Base-by-base conservation (phyloP, 176 grass and related monocot genomes). In the Alopecurus myosuroides region DNA sequence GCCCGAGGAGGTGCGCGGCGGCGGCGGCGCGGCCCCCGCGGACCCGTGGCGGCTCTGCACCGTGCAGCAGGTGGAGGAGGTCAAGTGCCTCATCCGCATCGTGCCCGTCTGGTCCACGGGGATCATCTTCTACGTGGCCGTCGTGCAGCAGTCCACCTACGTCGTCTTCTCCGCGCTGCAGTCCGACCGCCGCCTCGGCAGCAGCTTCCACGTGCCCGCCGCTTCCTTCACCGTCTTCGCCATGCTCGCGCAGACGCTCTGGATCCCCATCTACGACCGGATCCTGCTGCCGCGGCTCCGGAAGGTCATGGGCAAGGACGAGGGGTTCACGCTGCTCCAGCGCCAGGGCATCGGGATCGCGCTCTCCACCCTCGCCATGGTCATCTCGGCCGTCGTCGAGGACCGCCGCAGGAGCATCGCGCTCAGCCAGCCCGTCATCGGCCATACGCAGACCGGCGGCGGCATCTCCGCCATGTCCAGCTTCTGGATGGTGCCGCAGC, bases 401-500 rank as follows among this genome's bases (percentile, higher is more conserved):
- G 92, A 85, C 48, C 72, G 85, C 40, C 88, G 97, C 41, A 79
- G 92, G 48, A 60, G 36, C 88, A 82, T 86, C 76, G 97, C 97
- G 19, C 88, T 84, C 2, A 78, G 42, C 80, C 14, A 52, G 10
- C 88, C 90, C 0, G 88, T 72, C 45, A n/a, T 92, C 53, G 97
- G 97, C 1, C 77, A 35, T 0, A 82, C 82, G 72, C 66, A 86
- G 7, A 84, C 77, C 2, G 91, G 89, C 10, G 92, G 94, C 19
- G 93, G 74, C 2, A 91, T 99, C 49, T 92, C 94, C 7, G 71
- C 97, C 74, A 94, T 99, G 92, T 89, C 88, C 31, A 88, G 92
- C 88, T 70, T 97, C 30, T 99, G 97, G 97, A 90, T 99, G 90
- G 90, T 94, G 55, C 92, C 97, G 68, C 97, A 96, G 84, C 93